A percentile compares a stretch with the other conserved stretches of the same genome.
phyloP scores from a whole-genome alignment of 805 yeast genomes.

The Saccharomycodes ludwigii region DNA sequence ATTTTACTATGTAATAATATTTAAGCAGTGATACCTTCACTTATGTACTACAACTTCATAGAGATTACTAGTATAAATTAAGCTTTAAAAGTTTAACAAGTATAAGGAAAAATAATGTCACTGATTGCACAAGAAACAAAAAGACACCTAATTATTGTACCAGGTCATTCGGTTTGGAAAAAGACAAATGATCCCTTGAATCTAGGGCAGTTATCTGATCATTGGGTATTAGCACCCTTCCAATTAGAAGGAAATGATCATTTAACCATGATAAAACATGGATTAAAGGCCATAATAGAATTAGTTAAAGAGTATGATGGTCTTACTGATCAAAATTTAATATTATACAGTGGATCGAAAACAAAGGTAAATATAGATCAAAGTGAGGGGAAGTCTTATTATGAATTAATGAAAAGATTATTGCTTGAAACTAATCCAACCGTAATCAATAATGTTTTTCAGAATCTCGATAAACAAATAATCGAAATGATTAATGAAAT shows the following conservation, averaged over 20 bases:
- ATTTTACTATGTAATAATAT: background rate
- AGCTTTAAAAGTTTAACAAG: background rate
- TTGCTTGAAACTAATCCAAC: slow-evolving; percentile 4
- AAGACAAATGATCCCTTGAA: slow-evolving; percentile 17
- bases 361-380: slow-evolving; percentile 38
- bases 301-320: slow-evolving; percentile 18
- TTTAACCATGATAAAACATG: slow-evolving; percentile 49
- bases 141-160: slow-evolving; percentile 33
- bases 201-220: slow-evolving; percentile 34
- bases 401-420: slow-evolving; percentile 29
- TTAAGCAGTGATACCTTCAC: background rate
- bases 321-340: slow-evolving; percentile 19
- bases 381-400: slow-evolving; percentile 54
- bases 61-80: background rate
- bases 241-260: slow-evolving; percentile 65
- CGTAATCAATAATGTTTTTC: too few relatives aligned
- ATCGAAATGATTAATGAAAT: slow-evolving; percentile 4
- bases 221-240: slow-evolving; percentile 60
- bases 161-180: slow-evolving; percentile 58
- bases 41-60: background rate
- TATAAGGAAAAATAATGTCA: background rate
- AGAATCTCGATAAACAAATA: background rate
- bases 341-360: slow-evolving; percentile 54
- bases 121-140: slow-evolving; percentile 1
- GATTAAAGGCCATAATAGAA: slow-evolving; percentile 30